Evolutionary conservation across 2,329 filamentous ascomycete genomes (phyloP).

Genomic region (Myrmaecium sp.): DNA sequence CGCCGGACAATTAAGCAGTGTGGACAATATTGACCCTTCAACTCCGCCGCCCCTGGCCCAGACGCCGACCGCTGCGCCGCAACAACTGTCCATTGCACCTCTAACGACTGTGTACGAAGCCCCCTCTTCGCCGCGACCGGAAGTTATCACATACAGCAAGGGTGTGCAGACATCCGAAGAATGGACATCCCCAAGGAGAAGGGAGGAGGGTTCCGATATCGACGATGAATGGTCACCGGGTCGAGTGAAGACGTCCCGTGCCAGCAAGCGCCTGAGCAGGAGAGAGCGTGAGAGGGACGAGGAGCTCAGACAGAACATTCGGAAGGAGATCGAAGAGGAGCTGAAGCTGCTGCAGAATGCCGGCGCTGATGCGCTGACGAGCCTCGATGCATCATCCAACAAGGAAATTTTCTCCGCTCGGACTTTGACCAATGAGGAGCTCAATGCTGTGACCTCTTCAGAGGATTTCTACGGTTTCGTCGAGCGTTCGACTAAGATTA

Average conservation of each 20-base stretch:
- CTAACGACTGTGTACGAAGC: constrained; percentile 68
- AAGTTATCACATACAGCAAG: constrained; percentile 94
- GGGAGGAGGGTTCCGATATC: constrained; percentile 37
- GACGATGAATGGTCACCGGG: constrained; percentile 44
- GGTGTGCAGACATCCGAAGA: constrained; percentile 79
- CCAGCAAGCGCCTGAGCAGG: constrained; percentile 60
- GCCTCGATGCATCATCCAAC: constrained; percentile 29
- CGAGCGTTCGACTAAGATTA: constrained; percentile 89
- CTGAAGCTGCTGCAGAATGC: constrained; percentile 46
- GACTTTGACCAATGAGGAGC: constrained; percentile 65
- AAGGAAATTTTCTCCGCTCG: constrained; percentile 54
- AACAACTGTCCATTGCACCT: constrained; percentile 57
- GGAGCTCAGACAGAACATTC: constrained; percentile 68
- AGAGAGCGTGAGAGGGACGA: constrained; percentile 73
- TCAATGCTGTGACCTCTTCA: constrained; percentile 78
- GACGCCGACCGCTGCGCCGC: constrained; percentile 34
- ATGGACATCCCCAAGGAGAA: constrained; percentile 40
- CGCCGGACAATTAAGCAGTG: constrained; percentile 53
- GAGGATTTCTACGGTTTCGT: constrained; percentile 92
- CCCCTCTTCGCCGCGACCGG: constrained; percentile 51
- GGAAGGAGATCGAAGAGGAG: constrained; percentile 86
- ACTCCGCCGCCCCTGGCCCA: constrained; percentile 23
- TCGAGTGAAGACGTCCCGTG: constrained; percentile 30
- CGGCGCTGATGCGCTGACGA: constrained; percentile 16
- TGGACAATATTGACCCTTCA: constrained; percentile 30